Conservation (phyloP, 768 basidiomycete species). For the Cystoderma amianthinum region DNA sequence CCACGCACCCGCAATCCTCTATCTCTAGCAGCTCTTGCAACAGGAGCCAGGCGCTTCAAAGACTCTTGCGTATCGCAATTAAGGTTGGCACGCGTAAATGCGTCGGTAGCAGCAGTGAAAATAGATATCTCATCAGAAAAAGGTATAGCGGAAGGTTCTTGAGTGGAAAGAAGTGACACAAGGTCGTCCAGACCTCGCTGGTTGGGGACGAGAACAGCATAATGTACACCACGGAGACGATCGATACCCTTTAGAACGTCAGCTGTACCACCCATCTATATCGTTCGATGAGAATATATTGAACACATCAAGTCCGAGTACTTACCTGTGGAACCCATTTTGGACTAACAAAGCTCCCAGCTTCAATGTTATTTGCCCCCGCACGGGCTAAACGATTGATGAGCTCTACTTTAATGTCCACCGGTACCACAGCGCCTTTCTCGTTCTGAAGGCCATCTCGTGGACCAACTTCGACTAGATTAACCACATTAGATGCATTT, state of each 20-base stretch:
- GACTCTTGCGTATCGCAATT: conserved; percentile 72
- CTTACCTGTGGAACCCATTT: conserved; percentile 90
- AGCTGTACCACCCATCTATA: conserved; percentile 82
- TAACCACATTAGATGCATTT: conserved; percentile 30
- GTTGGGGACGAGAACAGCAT: conserved; percentile 81
- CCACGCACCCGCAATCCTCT: conserved; percentile 69
- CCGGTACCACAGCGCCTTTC: conserved; percentile 54
- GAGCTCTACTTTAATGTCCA: conserved; percentile 71
- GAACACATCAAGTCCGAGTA: too few species aligned
- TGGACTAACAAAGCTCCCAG: conserved; percentile 87
- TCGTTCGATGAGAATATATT: too few species aligned
- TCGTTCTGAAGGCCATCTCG: conserved; percentile 93
- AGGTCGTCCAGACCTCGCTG: conserved; percentile 69
- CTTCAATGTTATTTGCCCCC: conserved; percentile 68
- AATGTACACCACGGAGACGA: conserved; percentile 46
- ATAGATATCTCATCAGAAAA: conserved; percentile 81
- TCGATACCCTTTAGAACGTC: conserved; percentile 61
- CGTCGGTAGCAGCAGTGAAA: conserved; percentile 85
- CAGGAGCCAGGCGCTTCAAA: conserved; percentile 51
- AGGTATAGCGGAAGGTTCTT: conserved; percentile 29
- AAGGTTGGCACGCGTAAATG: conserved; percentile 81
- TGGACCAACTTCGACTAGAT: conserved; percentile 86
- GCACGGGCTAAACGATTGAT: conserved; percentile 67
- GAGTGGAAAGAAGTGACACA: conserved; percentile 42
- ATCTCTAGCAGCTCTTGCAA: conserved; percentile 53